Evolutionary conservation across 1,284 basidiomycete species (phyloP).

Genomic region (Ceratobasidium sp.): DNA sequence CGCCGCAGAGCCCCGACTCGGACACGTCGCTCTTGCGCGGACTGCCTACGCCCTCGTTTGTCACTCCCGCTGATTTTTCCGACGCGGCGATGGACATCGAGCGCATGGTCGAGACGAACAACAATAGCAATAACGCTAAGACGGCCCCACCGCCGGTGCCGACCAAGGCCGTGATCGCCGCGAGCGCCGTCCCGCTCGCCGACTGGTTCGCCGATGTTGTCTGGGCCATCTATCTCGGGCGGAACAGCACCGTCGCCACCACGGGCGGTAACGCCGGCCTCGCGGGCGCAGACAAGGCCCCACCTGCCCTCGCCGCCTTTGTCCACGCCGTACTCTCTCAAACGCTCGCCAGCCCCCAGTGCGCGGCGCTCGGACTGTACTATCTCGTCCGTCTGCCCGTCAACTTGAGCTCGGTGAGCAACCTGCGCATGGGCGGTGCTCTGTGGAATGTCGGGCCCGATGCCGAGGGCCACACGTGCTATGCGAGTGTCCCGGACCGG

Average conservation of each 20-base stretch:
- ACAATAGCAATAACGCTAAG: neutral
- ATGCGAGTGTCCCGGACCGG: conserved; percentile 31
- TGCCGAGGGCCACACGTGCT: conserved; percentile 32
- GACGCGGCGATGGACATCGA: conserved; percentile 19
- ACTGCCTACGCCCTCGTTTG: conserved; percentile 33
- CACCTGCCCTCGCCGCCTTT: conserved; percentile 37
- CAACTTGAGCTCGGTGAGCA: conserved; percentile 1
- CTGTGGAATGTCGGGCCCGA: conserved; percentile 28
- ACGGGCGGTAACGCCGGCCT: conserved; percentile 25
- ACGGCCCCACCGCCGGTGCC: conserved; percentile 31
- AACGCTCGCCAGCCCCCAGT: conserved; percentile 46
- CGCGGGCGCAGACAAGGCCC: conserved; percentile 41
- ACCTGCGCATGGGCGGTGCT: neutral
- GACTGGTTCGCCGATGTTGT: conserved; percentile 47
- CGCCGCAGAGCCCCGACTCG: conserved; percentile 10
- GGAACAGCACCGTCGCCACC: conserved; percentile 14
- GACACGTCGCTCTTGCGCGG: conserved; percentile 15
- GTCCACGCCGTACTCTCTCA: conserved; percentile 41
- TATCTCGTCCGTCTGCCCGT: conserved; percentile 45
- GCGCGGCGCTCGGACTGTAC: conserved; percentile 44
- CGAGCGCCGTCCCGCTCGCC: conserved; percentile 46
- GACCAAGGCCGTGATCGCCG: conserved; percentile 45
- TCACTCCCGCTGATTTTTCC: conserved; percentile 9
- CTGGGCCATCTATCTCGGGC: conserved; percentile 44
- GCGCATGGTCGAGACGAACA: conserved; percentile 9